Evolutionary conservation across 2,329 filamentous ascomycete species (phyloP), one percentile per base, ranked within the genome.

Genomic region (Neonectria neomacrospora): DNA sequence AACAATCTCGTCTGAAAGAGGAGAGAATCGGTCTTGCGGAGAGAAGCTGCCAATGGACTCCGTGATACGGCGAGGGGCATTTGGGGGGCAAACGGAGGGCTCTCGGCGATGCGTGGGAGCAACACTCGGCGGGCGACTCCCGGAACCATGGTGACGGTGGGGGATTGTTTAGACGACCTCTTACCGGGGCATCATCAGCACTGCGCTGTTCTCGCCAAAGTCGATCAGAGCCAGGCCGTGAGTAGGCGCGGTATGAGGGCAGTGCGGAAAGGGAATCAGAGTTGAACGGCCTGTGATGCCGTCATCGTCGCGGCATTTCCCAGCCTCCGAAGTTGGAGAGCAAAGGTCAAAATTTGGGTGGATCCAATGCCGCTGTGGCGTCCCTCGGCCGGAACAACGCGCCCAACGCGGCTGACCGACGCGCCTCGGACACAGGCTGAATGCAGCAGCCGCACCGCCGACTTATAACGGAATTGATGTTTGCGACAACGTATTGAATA

Each of bases 111-210:
- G 73, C 79, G 80, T 66, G 82, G 82, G 77, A 83, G 79, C 79
- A 85, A 78, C 77, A 79, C 78, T 73, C 80, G 81, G 71, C 82
- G 83, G 73, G 82, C 78, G 74, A 79, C 79, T 76, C 80, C 82
- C 78, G 81, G 79, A 76, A 80, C 80, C 83, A 85, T 85, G 70
- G 71, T 80, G 73, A 74, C 70, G 65, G 71, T 65, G 64, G 71
- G 65, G 66, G 67, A 68, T 65, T 63, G 68, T 64, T 71, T 28
- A 69, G 53, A 70, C 54, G 61, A 54, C 65, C 55, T 68, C 66
- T 68, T 61, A 70, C 64, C 66, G 68, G 65, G 67, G 71, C 75
- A 77, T 77, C 66, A 71, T 78, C 71, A 73, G 66, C 60, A 63
- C 58, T 61, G 63, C 58, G 53, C 59, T 69, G 53, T 66, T 61